Conservation (phyloP, 768 basidiomycete genomes). For the Phlegmacium glaucopus region DNA sequence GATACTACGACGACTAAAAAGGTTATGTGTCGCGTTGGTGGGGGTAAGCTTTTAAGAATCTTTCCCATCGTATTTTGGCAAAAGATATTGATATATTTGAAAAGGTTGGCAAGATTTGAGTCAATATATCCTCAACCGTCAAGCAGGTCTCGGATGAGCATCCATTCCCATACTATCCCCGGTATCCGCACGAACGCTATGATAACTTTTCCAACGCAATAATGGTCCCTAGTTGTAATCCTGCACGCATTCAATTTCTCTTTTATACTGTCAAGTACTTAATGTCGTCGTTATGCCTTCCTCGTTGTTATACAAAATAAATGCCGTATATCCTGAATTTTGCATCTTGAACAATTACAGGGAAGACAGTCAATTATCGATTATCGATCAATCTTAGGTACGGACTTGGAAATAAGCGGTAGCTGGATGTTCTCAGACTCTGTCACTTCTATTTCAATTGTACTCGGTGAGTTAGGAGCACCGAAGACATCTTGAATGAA, state of each 20-base stretch:
- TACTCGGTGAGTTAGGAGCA: no score
- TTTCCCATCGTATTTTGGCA: background rate
- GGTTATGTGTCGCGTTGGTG: conserved; percentile 89
- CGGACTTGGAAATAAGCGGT: no score
- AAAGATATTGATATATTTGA: conserved; percentile 3
- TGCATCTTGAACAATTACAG: no score
- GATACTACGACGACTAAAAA: conserved; percentile 63
- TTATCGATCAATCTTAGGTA: no score
- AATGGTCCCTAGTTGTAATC: conserved; percentile 10
- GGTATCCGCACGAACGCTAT: background rate
- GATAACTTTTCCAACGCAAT: conserved; percentile 2
- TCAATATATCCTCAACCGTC: conserved; percentile 73
- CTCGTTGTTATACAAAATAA: conserved; percentile 1
- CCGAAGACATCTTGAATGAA: no score
- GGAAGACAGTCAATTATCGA: no score
- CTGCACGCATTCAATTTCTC: conserved; percentile 8
- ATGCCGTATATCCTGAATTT: background rate
- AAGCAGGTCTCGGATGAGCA: conserved; percentile 53
- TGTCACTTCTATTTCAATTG: no score
- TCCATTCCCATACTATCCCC: background rate
- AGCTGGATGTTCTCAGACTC: no score
- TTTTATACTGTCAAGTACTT: background rate
- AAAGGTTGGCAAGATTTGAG: conserved; percentile 80
- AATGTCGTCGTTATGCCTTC: background rate
- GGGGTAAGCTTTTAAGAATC: conserved; percentile 47